Percentiles rank a stretch among this genome's conserved stretches.
phyloP scores from a whole-genome alignment of 371 early-diverging fungal species.

The Smittium mucronatum region DNA sequence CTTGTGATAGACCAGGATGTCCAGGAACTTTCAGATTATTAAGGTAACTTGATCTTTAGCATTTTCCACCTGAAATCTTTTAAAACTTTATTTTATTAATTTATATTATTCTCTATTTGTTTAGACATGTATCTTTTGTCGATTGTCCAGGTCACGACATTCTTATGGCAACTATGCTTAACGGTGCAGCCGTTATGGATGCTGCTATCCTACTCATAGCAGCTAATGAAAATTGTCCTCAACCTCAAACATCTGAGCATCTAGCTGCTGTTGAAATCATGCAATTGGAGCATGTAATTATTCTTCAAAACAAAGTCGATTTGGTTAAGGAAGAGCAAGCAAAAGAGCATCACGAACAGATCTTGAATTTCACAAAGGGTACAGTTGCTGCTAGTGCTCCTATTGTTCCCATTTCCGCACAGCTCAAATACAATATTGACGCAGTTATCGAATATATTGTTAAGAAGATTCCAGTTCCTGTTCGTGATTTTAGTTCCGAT shows the following conservation, averaged over 20 bases:
- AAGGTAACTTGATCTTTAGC: constrained; percentile 25
- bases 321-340: constrained; percentile 93
- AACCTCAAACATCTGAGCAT: constrained; percentile 99
- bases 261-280: constrained; percentile 99
- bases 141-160: constrained; percentile 99
- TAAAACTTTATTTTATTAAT: too few species aligned
- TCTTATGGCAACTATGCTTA: constrained; percentile 99
- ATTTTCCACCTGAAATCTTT: too few species aligned
- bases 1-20: constrained; percentile 88
- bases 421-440: constrained; percentile 98
- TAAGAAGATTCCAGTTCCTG: constrained; percentile 94
- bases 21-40: constrained; percentile 74
- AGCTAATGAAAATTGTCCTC: constrained; percentile 99
- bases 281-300: constrained; percentile 95
- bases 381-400: constrained; percentile 96
- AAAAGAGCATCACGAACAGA: constrained; percentile 87
- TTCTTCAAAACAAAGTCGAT: constrained; percentile 99
- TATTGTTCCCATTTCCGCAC: constrained; percentile 98
- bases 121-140: constrained; percentile 97
- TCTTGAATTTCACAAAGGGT: constrained; percentile 88
- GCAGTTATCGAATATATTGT: constrained; percentile 99
- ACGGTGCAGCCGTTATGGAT: constrained; percentile 99
- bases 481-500: constrained; percentile 83
- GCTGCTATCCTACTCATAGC: constrained; percentile 98
- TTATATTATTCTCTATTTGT: constrained; percentile 14